These are phyloP conservation scores for Fusarium coffeatum DNA, from an alignment of 2,329 filamentous ascomycete species.

Conservation along the genomic window DNA sequence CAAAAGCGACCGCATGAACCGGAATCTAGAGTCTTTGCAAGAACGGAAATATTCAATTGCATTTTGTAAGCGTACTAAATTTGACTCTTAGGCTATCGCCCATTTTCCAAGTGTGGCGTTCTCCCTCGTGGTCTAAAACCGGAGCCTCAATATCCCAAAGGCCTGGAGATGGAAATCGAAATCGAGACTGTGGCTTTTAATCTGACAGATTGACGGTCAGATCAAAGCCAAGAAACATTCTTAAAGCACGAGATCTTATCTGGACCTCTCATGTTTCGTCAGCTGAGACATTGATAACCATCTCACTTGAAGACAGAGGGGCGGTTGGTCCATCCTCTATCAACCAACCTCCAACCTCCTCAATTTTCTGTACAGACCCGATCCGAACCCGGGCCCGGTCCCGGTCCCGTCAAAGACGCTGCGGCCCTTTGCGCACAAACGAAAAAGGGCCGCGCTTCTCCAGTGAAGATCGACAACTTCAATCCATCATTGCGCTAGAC, in stretches of 20 bases:
- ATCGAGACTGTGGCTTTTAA: background rate
- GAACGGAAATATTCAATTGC: background rate
- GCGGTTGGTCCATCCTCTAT: slow-evolving; percentile 1
- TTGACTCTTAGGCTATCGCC: background rate
- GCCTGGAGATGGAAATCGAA: background rate
- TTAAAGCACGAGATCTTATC: background rate
- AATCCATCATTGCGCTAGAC: slow-evolving; percentile 15
- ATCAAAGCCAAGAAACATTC: slow-evolving; percentile 16
- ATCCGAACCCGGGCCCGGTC: slow-evolving; percentile 44
- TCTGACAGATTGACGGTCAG: slow-evolving; percentile 1
- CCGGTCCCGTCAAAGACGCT: slow-evolving; percentile 37
- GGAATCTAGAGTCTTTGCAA: slow-evolving; percentile 8
- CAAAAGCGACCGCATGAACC: slow-evolving; percentile 21
- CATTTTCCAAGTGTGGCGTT: slow-evolving; percentile 1
- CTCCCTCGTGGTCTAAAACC: slow-evolving; percentile 6
- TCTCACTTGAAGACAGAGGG: slow-evolving; percentile 8
- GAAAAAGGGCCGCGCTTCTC: slow-evolving; percentile 32
- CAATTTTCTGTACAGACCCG: slow-evolving; percentile 34
- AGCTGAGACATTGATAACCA: slow-evolving; percentile 27
- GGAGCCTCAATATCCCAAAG: background rate
- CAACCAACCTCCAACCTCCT: slow-evolving; percentile 31
- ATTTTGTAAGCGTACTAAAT: background rate
- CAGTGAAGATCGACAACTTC: slow-evolving; percentile 6
- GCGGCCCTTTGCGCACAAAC: slow-evolving; percentile 16
- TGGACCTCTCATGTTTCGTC: slow-evolving; percentile 25